phyloP scores from a whole-genome alignment of 495 filamentous ascomycete genomes.

The Penicillium pancosmium region DNA sequence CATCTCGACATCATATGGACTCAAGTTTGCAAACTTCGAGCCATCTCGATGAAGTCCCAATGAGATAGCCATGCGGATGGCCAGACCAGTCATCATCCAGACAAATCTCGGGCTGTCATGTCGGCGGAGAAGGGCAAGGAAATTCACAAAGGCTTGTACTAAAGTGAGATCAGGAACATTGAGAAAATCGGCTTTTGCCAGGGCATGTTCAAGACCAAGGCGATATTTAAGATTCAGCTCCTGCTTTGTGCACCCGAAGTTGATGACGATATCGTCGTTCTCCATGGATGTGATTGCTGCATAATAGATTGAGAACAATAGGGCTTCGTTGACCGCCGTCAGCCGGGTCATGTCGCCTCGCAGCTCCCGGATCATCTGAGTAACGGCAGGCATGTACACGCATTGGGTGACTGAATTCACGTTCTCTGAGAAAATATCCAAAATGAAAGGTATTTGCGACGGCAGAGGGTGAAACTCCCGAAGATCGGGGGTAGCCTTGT shows the following conservation, averaged over 20 bases:
- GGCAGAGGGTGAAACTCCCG: slow-evolving; percentile 52
- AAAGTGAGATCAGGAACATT: slow-evolving; percentile 36
- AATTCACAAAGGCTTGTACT: slow-evolving; percentile 53
- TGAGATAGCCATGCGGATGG: slow-evolving; percentile 73
- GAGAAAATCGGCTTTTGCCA: slow-evolving; percentile 59
- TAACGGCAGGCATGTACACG: slow-evolving; percentile 57
- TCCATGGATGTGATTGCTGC: slow-evolving; percentile 60
- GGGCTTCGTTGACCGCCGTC: slow-evolving; percentile 52
- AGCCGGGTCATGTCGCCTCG: slow-evolving; percentile 36
- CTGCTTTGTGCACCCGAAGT: slow-evolving; percentile 52
- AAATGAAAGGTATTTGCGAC: slow-evolving; percentile 53
- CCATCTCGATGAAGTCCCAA: slow-evolving; percentile 78
- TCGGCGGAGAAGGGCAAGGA: slow-evolving; percentile 49
- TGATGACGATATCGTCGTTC: slow-evolving; percentile 51
- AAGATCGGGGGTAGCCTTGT: slow-evolving; percentile 31
- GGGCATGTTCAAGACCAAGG: slow-evolving; percentile 54
- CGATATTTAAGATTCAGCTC: slow-evolving; percentile 56
- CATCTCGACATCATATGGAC: slow-evolving; percentile 70
- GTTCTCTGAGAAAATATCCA: slow-evolving; percentile 55
- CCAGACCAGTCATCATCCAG: slow-evolving; percentile 65
- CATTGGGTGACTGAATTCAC: slow-evolving; percentile 51
- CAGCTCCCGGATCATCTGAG: slow-evolving; percentile 45
- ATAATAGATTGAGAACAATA: slow-evolving; percentile 65
- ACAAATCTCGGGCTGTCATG: slow-evolving; percentile 52
- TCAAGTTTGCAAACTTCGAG: slow-evolving; percentile 54